These are phyloP conservation scores for Acrocalymma vagum DNA, from an alignment of 2,329 filamentous ascomycete species.

Conservation along the genomic window DNA sequence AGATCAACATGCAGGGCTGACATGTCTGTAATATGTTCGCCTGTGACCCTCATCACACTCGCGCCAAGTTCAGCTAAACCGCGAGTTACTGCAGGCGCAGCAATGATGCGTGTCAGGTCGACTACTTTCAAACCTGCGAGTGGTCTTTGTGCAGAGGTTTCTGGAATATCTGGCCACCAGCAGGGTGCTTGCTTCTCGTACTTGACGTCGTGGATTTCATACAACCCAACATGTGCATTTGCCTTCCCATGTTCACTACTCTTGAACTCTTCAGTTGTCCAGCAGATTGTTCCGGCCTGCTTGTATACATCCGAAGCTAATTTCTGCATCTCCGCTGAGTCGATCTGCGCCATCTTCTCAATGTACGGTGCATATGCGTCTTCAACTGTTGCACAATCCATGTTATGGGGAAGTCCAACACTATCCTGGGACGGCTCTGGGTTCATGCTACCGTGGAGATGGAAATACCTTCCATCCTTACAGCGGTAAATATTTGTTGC, in stretches of 20 bases:
- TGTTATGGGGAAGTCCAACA: conserved; percentile 44
- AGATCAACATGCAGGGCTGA: conserved; percentile 55
- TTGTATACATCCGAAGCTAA: conserved; percentile 48
- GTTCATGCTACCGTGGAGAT: conserved; percentile 59
- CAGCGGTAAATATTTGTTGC: conserved; percentile 59
- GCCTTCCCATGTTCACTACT: conserved; percentile 52
- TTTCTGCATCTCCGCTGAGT: conserved; percentile 44
- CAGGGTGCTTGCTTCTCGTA: conserved; percentile 37
- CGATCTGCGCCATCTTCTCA: conserved; percentile 43
- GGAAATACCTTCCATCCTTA: conserved; percentile 57
- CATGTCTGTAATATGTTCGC: conserved; percentile 51
- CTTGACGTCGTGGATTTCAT: conserved; percentile 44
- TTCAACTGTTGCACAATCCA: conserved; percentile 33
- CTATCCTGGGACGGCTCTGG: conserved; percentile 52
- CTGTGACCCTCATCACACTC: conserved; percentile 56
- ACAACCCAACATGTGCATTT: conserved; percentile 52
- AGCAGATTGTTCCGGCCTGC: conserved; percentile 52
- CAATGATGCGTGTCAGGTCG: conserved; percentile 60
- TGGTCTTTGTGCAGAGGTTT: conserved; percentile 48
- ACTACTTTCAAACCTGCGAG: conserved; percentile 61
- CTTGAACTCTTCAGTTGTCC: conserved; percentile 48
- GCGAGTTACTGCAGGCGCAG: conserved; percentile 55
- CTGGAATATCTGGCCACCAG: conserved; percentile 53
- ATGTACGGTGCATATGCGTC: conserved; percentile 43
- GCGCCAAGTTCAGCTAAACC: conserved; percentile 58